Evolutionary conservation across 129 eudicot genomes (phyloP), one percentile per base, ranked within the genome.

Genomic region (Ambrosia trifida): DNA sequence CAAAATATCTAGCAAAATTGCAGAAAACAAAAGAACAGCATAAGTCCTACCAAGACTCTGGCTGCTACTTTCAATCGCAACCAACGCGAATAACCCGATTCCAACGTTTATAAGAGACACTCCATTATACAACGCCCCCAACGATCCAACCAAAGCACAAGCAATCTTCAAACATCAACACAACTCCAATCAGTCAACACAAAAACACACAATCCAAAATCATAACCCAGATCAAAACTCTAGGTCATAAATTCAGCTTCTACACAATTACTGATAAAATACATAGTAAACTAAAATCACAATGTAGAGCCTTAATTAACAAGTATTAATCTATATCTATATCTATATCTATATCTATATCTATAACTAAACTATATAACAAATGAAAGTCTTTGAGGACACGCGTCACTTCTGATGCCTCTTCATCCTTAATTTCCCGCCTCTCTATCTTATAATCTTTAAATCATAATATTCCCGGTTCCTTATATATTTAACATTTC

Each of bases 21-120:
- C 86, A 65, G 76, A 83, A 78, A 85, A 72, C 56, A 93, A 87
- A 49, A 93, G 96, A 46, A 81, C 84, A 4, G 96, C 98, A 38
- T 93, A 93, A 4, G 98, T 93, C 35, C 98, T 74, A n/a, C 90
- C 95, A 4, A 93, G 95, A 58, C 85, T 87, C 84, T 93, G 98
- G 69, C 94, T 93, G 81, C 96, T 90, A 82, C 96, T 93, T 80
- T 93, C 98, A 56, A 93, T 87, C 11, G 98, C 98, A 64, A 93
- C 92, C 40, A 93, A 81, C 2, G 92, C 98, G 56, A 93, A 93
- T 63, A 93, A 82, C 0, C 88, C 87, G 54, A 93, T 84, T 41
- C 81, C 92, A 75, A 93, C 78, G 70, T 87, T 84, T 8, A 87
- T 66, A 67, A 93, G 84, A 24, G 82, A 82, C 1, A 93, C 92